A percentile compares a stretch with the other conserved stretches of the same genome.
Evolutionary conservation across 176 grass and related monocot genomes (phyloP).

Genomic region (Aegilops tauschii): DNA sequence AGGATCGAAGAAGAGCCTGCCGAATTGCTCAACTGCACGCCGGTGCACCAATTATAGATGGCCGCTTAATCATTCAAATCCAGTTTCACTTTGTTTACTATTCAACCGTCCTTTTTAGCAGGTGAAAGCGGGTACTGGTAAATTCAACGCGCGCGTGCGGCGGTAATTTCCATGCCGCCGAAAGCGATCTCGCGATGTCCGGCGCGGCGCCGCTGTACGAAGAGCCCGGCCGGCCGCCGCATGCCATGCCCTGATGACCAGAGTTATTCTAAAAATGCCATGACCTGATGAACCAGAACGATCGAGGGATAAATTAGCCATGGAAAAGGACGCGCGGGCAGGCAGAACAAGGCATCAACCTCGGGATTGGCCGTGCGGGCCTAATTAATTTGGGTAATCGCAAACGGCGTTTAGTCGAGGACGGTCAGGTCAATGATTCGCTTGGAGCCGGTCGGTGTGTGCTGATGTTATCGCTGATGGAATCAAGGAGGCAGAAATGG

Average conservation of each 20-base stretch:
- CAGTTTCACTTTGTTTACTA: not conserved
- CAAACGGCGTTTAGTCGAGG: not conserved
- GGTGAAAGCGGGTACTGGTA: not conserved
- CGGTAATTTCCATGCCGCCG: not conserved
- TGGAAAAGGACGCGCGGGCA: not conserved
- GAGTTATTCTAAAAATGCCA: too few relatives aligned
- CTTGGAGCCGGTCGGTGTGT: not conserved
- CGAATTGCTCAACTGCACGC: not conserved
- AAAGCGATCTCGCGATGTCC: constrained; percentile 28
- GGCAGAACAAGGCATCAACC: not conserved
- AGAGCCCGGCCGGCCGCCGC: not conserved
- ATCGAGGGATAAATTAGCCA: not conserved
- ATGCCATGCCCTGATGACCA: not conserved
- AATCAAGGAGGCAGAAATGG: not conserved
- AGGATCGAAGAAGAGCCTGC: not conserved
- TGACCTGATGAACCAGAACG: too few relatives aligned
- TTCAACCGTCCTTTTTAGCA: not conserved
- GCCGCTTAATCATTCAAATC: not conserved
- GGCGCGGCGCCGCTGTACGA: constrained; percentile 16
- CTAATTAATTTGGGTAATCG: not conserved
- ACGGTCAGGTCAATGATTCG: not conserved
- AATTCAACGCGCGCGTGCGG: not conserved
- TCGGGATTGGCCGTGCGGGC: not conserved
- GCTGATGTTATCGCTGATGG: not conserved
- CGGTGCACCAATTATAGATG: not conserved